Evolutionary conservation across 164 flowering plant species (phyloP), one percentile per base, ranked within the genome.

Genomic region (Warburgia ugandensis): DNA sequence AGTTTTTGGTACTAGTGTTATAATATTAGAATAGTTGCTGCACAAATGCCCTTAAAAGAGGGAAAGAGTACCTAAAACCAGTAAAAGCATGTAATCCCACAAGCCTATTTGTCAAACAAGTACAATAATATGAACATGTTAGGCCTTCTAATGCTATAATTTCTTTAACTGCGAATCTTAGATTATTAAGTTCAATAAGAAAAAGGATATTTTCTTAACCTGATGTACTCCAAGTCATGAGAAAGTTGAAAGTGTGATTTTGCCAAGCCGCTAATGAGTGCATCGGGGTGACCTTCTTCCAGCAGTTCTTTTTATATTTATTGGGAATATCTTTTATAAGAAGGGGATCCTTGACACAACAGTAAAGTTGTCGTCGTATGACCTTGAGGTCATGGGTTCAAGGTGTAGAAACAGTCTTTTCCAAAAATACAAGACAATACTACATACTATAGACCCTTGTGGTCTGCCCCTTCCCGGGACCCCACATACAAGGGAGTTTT

Each of bases 221-320:
- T 28, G 68, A 80, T 37, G 89, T 76, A 74, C 91, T 92, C 98
- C 98, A 92, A 56, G 52, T 57, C 77, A 79, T 73, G 32, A 92
- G 82, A 50, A 66, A 88, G 70, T 80, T 85, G 81, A 75, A 92
- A 39, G 91, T 75, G 68, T 74, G 77, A 62, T 80, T 61, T 10
- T 63, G 67, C 96, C 95, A 87, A 30, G 96, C 80, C 12, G 84
- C 82, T 50, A 79, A 77, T 96, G 96, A 91, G 56, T 84, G 83
- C 50, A n/a, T n/a, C n/a, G n/a, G n/a, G n/a, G n/a, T n/a, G n/a
- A n/a, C n/a, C n/a, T n/a, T n/a, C n/a, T n/a, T n/a, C n/a, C n/a
- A n/a, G n/a, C n/a, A n/a, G n/a, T n/a, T n/a, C n/a, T n/a, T n/a
- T n/a, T n/a, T n/a, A n/a, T n/a, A n/a, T n/a, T n/a, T n/a, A n/a